These are phyloP conservation scores for Amphibolis antarctica DNA, from an alignment of 106 monocot genomes.

Conservation along the genomic window DNA sequence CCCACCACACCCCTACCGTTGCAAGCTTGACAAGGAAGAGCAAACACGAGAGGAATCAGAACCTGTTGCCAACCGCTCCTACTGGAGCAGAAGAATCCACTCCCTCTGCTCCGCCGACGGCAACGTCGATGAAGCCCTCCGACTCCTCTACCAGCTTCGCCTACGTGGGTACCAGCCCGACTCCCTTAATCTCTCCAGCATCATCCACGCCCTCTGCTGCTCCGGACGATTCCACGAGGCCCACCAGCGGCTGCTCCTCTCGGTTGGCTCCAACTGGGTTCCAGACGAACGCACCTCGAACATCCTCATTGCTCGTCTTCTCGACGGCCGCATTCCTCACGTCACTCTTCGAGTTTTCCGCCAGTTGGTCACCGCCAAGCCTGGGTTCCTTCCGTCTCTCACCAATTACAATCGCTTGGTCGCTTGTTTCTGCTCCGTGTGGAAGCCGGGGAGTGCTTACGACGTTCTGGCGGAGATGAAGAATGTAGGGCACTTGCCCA, in stretches of 20 bases:
- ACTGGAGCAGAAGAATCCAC: slow-evolving; percentile 32
- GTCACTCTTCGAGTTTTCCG: slow-evolving; percentile 37
- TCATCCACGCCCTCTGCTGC: slow-evolving; percentile 56
- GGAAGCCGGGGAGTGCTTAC: slow-evolving; percentile 15
- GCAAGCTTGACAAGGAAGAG: not conserved
- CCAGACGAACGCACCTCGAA: slow-evolving; percentile 49
- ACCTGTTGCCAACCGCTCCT: slow-evolving; percentile 15
- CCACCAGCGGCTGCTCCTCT: slow-evolving; percentile 58
- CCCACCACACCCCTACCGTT: not conserved
- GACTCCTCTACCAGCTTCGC: slow-evolving; percentile 50
- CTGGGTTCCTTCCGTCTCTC: slow-evolving; percentile 40
- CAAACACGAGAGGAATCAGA: slow-evolving; percentile 1
- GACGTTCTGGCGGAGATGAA: slow-evolving; percentile 33
- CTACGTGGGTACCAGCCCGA: slow-evolving; percentile 39
- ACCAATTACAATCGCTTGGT: slow-evolving; percentile 60
- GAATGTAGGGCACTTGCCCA: slow-evolving; percentile 25
- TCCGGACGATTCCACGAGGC: slow-evolving; percentile 52
- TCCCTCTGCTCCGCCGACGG: slow-evolving; percentile 11
- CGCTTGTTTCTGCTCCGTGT: slow-evolving; percentile 30
- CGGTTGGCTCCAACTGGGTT: slow-evolving; percentile 15
- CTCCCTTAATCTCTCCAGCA: slow-evolving; percentile 30
- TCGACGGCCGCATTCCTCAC: slow-evolving; percentile 38
- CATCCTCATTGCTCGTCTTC: slow-evolving; percentile 47
- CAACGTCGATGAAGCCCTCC: slow-evolving; percentile 42
- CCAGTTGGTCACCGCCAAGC: slow-evolving; percentile 23